phyloP scores from a whole-genome alignment of 2,329 filamentous ascomycete species.

The Kalmusia sp. region DNA sequence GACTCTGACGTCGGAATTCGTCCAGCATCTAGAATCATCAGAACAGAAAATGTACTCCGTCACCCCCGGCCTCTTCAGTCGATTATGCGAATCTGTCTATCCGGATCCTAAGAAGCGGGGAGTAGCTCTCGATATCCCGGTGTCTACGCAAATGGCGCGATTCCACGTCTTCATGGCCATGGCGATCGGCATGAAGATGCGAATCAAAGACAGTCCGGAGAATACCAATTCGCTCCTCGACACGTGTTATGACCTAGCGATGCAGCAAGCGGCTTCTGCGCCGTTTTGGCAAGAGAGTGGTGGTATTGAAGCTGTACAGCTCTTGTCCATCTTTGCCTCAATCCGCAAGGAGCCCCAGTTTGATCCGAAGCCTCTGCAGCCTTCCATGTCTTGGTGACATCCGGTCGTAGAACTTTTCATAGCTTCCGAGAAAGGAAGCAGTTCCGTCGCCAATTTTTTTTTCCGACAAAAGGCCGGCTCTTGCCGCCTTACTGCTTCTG shows the following conservation, averaged over 20 bases:
- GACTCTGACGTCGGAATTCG: conserved; percentile 42
- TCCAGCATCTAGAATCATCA: conserved; percentile 34
- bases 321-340: conserved; percentile 41
- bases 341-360: conserved; percentile 26
- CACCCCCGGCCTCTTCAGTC: conserved; percentile 29
- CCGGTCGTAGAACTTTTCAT: neutral
- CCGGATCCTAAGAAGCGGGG: conserved; percentile 32
- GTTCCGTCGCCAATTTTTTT: too few relatives aligned
- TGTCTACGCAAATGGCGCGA: conserved; percentile 41
- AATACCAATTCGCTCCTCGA: conserved; percentile 42
- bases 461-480: too few relatives aligned
- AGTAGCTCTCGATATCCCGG: conserved; percentile 19
- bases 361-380: conserved; percentile 32
- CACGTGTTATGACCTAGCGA: conserved; percentile 44
- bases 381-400: conserved; percentile 42
- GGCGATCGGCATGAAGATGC: conserved; percentile 45
- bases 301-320: conserved; percentile 39
- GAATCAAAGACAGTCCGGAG: conserved; percentile 37
- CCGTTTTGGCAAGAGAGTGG: conserved; percentile 45
- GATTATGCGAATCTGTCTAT: conserved; percentile 43
- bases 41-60: conserved; percentile 36
- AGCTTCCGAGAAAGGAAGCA: neutral
- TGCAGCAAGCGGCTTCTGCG: conserved; percentile 38
- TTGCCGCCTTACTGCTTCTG: neutral
- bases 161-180: conserved; percentile 47